Conservation (phyloP, 805 yeast species). For the Wickerhamiella lipophila region DNA sequence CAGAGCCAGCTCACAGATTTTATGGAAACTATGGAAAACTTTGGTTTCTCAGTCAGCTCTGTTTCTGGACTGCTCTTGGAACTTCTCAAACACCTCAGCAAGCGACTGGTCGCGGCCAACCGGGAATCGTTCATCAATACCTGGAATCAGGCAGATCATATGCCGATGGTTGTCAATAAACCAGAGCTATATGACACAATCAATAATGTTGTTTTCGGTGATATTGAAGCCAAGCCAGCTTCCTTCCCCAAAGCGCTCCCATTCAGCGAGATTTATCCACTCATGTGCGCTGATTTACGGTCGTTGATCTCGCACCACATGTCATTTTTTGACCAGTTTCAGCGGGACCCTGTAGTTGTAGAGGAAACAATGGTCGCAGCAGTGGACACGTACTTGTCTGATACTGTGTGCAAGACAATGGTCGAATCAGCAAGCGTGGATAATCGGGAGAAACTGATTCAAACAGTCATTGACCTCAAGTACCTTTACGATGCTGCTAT, state of each 20-base stretch:
- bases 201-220: conserved; percentile 35
- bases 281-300: conserved; percentile 65
- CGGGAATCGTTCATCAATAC: conserved; percentile 46
- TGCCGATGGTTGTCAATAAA: conserved; percentile 66
- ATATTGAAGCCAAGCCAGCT: conserved; percentile 23
- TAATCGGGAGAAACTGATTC: conserved; percentile 82
- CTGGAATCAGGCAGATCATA: conserved; percentile 70
- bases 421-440: conserved; percentile 50
- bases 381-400: conserved; percentile 56
- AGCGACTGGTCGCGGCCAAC: conserved; percentile 42
- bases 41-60: conserved; percentile 45
- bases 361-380: conserved; percentile 47
- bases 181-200: conserved; percentile 48
- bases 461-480: conserved; percentile 76
- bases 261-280: conserved; percentile 77
- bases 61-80: conserved; percentile 50
- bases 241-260: conserved; percentile 59
- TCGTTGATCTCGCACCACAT: conserved; percentile 50
- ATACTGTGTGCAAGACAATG: conserved; percentile 53
- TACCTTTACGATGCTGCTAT: conserved; percentile 65
- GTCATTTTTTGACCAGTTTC: conserved; percentile 51
- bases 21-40: conserved; percentile 63
- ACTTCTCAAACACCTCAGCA: conserved; percentile 50
- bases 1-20: conserved; percentile 50
- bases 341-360: conserved; percentile 46